A percentile compares a stretch with the other conserved stretches of the same genome.
phyloP scores from a whole-genome alignment of 768 basidiomycete genomes.

The Suillus bovinus region DNA sequence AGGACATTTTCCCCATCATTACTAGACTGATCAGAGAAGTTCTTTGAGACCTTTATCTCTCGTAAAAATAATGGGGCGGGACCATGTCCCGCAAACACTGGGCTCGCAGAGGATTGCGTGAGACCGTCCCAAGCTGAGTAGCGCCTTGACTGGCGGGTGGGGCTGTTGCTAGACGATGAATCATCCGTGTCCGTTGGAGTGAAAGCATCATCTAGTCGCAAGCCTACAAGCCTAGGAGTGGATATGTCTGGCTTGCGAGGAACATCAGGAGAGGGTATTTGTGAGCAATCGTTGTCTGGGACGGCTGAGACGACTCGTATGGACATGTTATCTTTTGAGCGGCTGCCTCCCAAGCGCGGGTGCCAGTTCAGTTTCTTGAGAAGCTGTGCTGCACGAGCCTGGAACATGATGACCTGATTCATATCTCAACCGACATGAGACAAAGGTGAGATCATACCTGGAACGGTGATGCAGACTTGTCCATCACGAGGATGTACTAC shows the following conservation, averaged over 20 bases:
- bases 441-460: conserved; percentile 25
- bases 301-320: conserved; percentile 20
- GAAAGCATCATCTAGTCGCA: conserved; percentile 23
- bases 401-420: conserved; percentile 6
- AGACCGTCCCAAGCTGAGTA: conserved; percentile 25
- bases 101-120: conserved; percentile 9
- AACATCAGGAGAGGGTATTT: conserved; percentile 37
- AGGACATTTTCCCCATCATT: conserved; percentile 12
- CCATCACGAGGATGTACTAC: conserved; percentile 27
- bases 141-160: conserved; percentile 20
- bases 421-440: conserved; percentile 17
- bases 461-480: conserved; percentile 24
- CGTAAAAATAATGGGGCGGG: conserved; percentile 16
- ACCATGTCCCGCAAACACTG: conserved; percentile 16
- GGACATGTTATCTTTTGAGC: conserved; percentile 28
- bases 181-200: conserved; percentile 33
- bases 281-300: conserved; percentile 26
- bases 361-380: conserved; percentile 41
- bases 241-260: conserved; percentile 26
- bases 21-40: background rate
- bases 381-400: conserved; percentile 39
- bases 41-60: conserved; percentile 10
- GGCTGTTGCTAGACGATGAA: conserved; percentile 29
- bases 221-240: conserved; percentile 19
- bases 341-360: conserved; percentile 32